Evolutionary conservation across 306 rosid species (phyloP), one percentile per base, ranked within the genome.

Genomic region (Adenanthera pavonina): DNA sequence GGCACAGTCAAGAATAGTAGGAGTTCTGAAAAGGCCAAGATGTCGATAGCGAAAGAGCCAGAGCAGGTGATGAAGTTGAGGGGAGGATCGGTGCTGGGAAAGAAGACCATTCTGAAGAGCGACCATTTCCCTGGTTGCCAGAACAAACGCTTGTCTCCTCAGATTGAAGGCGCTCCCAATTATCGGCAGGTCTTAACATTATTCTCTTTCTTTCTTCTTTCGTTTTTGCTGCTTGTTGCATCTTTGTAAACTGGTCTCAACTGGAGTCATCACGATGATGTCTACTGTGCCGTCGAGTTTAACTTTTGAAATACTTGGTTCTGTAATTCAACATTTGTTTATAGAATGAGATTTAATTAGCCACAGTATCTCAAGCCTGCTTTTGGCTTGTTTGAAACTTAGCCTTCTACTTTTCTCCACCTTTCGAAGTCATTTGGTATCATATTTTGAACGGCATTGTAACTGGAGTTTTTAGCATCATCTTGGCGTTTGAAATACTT

Each of bases 51-150:
- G 10, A 91, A 89, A 77, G 94, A 88, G 68, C 93, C 91, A 0
- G 92, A 91, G 60, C 91, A 94, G 71, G 97, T 92, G 62, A 94
- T 94, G 97, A 92, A 87, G 88, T 77, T 79, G 77, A 85, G 98
- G 74, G 94, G 90, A 69, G 98, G 98, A 13, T 88, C 94, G 13
- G 98, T 94, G 14, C 74, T 94, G 25, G 98, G 98, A 16, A 94
- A 94, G 90, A 91, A 91, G 84, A 92, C 98, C 15, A 94, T 94
- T 89, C 91, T 94, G 36, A 94, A 94, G 76, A 92, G 97, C 69
- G 98, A 94, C 90, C 98, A 94, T 78, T 94, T 94, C 79, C 98
- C 98, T 6, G 98, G 98, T 57, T 94, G 98, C 81, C 98, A 94
- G 88, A 92, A 94, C 82, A 94, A 92, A 76, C 98, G 97, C 35